These are phyloP conservation scores for Catunica adiposa DNA, from an alignment of 2,329 filamentous ascomycete genomes.

Conservation along the genomic window DNA sequence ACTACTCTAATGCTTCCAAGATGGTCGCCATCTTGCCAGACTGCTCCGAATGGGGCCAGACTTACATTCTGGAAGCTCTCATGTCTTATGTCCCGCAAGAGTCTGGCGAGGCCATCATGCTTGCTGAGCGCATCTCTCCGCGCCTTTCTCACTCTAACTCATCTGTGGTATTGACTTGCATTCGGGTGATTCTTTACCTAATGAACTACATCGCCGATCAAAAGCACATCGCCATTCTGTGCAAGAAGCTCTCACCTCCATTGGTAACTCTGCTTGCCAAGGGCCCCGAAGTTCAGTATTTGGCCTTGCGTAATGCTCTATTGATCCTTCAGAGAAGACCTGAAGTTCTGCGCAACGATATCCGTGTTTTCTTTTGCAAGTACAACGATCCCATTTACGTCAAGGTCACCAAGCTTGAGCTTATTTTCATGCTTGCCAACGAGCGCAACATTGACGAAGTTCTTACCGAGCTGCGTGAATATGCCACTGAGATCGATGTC, in stretches of 20 bases:
- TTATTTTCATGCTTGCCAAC: constrained; percentile 96
- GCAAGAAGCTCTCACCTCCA: constrained; percentile 84
- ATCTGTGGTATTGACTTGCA: constrained; percentile 87
- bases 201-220: constrained; percentile 97
- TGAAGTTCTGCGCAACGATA: constrained; percentile 88
- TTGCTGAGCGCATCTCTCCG: constrained; percentile 89
- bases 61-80: constrained; percentile 90
- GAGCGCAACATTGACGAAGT: constrained; percentile 94
- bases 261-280: constrained; percentile 90
- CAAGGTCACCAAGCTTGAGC: constrained; percentile 94
- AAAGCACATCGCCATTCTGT: constrained; percentile 72
- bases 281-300: constrained; percentile 94
- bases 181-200: constrained; percentile 87
- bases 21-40: constrained; percentile 93
- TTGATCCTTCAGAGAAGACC: constrained; percentile 85
- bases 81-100: constrained; percentile 97
- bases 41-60: constrained; percentile 98
- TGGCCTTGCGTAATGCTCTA: constrained; percentile 82
- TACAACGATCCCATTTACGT: constrained; percentile 99
- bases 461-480: constrained; percentile 82
- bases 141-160: constrained; percentile 94
- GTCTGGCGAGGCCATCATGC: constrained; percentile 65
- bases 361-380: constrained; percentile 98
- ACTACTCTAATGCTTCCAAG: constrained; percentile 94
- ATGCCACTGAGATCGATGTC: constrained; percentile 95